Conservation (phyloP, 768 basidiomycete genomes). For the Kwoniella newhampshirensis region DNA sequence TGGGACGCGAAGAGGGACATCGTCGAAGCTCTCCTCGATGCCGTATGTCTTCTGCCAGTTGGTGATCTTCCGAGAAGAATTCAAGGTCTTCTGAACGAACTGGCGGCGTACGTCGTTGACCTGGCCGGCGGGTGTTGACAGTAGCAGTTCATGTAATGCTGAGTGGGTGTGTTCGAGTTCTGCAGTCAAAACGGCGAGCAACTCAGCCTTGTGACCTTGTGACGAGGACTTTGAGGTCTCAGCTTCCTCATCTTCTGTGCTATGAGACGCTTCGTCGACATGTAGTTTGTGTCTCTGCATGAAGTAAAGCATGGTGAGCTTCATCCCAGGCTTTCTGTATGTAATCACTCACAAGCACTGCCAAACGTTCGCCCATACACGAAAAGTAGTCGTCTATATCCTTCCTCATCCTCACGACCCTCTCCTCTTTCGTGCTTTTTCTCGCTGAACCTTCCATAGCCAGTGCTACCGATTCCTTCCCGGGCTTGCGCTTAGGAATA, state of each 20-base stretch:
- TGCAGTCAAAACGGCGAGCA: not conserved
- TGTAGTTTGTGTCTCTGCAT: too few species aligned
- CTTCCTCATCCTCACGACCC: constrained; percentile 4
- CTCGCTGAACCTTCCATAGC: constrained; percentile 22
- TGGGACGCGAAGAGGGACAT: constrained; percentile 8
- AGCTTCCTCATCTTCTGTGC: too few species aligned
- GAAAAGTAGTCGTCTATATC: constrained; percentile 7
- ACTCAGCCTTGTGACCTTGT: too few species aligned
- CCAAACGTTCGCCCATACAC: too few species aligned
- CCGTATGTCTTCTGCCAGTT: constrained; percentile 13
- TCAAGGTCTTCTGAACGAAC: constrained; percentile 5
- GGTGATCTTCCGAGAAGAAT: not conserved
- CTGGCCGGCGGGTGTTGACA: constrained; percentile 8
- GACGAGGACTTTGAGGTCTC: too few species aligned
- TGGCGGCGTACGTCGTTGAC: constrained; percentile 29
- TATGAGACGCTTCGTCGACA: too few species aligned
- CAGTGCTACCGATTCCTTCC: constrained; percentile 19
- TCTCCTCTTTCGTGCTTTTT: constrained; percentile 1
- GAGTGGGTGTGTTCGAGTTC: not conserved
- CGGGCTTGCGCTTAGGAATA: constrained; percentile 38
- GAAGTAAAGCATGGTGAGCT: not conserved
- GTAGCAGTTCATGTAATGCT: not conserved
- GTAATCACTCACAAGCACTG: too few species aligned
- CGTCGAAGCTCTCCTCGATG: not conserved
- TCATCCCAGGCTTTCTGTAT: not conserved